These are phyloP conservation scores for Apiosordaria backusii DNA, from an alignment of 495 filamentous ascomycete species.

Conservation along the genomic window DNA sequence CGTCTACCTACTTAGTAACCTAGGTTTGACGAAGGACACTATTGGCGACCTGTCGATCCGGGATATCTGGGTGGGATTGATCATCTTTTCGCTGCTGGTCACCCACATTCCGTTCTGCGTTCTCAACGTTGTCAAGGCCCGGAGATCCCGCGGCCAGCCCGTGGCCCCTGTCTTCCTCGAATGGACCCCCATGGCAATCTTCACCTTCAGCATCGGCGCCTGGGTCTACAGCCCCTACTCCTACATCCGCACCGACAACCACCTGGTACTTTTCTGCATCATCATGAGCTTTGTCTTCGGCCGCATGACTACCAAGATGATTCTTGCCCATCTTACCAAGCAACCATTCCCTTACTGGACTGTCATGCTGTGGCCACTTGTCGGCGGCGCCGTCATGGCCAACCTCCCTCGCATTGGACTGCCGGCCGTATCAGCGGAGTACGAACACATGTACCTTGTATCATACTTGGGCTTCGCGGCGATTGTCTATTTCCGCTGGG, in stretches of 20 bases:
- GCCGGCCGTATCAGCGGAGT: conserved; percentile 51
- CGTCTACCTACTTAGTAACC: conserved; percentile 23
- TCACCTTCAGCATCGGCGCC: conserved; percentile 63
- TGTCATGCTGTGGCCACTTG: conserved; percentile 75
- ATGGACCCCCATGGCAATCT: conserved; percentile 87
- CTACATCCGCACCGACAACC: conserved; percentile 71
- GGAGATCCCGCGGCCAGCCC: conserved; percentile 67
- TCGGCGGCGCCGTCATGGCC: conserved; percentile 76
- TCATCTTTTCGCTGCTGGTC: conserved; percentile 67
- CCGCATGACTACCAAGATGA: conserved; percentile 99
- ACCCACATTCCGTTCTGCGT: conserved; percentile 81
- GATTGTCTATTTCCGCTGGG: conserved; percentile 87
- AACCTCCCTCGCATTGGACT: conserved; percentile 81
- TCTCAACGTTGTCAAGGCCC: conserved; percentile 74
- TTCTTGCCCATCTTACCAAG: conserved; percentile 86
- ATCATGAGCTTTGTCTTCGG: conserved; percentile 96
- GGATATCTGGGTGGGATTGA: conserved; percentile 82
- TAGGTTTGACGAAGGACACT: conserved; percentile 47
- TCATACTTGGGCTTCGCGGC: conserved; percentile 76
- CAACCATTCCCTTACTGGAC: conserved; percentile 98
- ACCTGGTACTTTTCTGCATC: conserved; percentile 86
- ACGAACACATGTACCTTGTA: conserved; percentile 78
- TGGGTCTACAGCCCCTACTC: conserved; percentile 92
- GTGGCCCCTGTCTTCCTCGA: conserved; percentile 85
- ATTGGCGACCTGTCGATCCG: conserved; percentile 66